Evolutionary conservation across 2,329 filamentous ascomycete genomes (phyloP), one percentile per base, ranked within the genome.

Genomic region (Whalleya microplaca): DNA sequence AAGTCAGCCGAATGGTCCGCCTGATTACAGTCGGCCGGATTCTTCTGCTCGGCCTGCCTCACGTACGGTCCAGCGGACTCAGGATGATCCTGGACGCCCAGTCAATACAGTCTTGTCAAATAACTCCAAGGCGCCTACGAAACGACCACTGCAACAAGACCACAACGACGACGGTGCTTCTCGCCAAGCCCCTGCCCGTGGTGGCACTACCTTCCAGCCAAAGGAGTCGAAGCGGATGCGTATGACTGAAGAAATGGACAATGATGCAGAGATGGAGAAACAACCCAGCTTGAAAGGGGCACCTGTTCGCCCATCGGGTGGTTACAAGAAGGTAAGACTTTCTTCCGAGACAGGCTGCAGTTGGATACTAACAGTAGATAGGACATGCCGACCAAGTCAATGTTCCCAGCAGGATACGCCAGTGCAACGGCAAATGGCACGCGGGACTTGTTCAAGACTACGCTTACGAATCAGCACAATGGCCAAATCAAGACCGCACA

Each of bases 211-310:
- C 9, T 87, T 90, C 64, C 85, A 90, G 68, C 76, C 83, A 20
- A 84, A 85, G 63, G 91, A 96, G 50, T 80, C 84, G 20, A 97
- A 96, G 78, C 85, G 92, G 55, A 84, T 92, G 64, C 89, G 88
- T 70, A 95, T 88, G 50, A 86, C 89, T 42, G 89, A 94, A 49
- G 84, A 86, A 55, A 82, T 85, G 59, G 86, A 91, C 61, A 83
- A 88, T 53, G 85, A 87, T 52, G 75, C 80, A 43, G 81, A 84
- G 45, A 80, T 80, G 68, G 80, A 85, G 54, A 81, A 84, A 41
- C 80, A 85, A 45, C 82, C 85, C 52, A 84, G 82, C 46, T 82
- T 93, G 66, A 95, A 93, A 77, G 90, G 89, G 14, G 91, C 92
- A 50, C 92, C 92, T 5, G 91, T 96, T 64, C 86, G 93, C 56